Evolutionary conservation across 768 basidiomycete genomes (phyloP).

Genomic region (Floccularia luteovirens): DNA sequence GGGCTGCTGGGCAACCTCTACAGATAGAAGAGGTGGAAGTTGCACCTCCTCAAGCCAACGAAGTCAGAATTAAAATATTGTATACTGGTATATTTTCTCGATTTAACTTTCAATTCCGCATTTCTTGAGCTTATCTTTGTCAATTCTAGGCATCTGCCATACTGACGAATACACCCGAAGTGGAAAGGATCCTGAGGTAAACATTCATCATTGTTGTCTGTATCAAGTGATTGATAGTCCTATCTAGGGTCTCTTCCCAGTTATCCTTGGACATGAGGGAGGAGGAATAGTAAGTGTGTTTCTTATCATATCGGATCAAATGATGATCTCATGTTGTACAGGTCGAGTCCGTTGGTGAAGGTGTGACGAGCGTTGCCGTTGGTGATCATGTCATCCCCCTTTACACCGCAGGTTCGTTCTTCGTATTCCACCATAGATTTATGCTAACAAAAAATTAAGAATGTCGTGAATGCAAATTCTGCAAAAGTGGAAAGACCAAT

Average conservation of each 20-base stretch:
- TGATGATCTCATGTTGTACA: slow-evolving; percentile 20
- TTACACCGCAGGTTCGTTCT: slow-evolving; percentile 76
- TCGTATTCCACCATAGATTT: neutral
- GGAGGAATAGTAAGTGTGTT: slow-evolving; percentile 69
- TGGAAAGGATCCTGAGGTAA: slow-evolving; percentile 91
- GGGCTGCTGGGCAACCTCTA: slow-evolving; percentile 84
- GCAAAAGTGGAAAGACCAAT: slow-evolving; percentile 97
- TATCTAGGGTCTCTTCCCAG: slow-evolving; percentile 76
- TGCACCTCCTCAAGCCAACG: slow-evolving; percentile 80
- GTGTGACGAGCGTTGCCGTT: slow-evolving; percentile 67
- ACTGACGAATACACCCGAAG: slow-evolving; percentile 97
- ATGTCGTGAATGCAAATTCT: slow-evolving; percentile 97
- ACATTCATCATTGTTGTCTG: neutral
- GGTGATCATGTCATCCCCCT: slow-evolving; percentile 98
- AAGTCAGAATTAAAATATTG: slow-evolving; percentile 90
- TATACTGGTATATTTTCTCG: slow-evolving; percentile 63
- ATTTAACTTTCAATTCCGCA: neutral
- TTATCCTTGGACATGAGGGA: slow-evolving; percentile 93
- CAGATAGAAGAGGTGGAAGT: slow-evolving; percentile 92
- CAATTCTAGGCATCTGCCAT: slow-evolving; percentile 76
- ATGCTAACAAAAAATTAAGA: slow-evolving; percentile 33
- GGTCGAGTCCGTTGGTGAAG: slow-evolving; percentile 97
- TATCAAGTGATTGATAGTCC: neutral
- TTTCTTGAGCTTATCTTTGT: slow-evolving; percentile 1
- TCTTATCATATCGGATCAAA: neutral